These are phyloP conservation scores for Malassezia cuniculi DNA, from an alignment of 1,284 basidiomycete species.

Conservation along the genomic window DNA sequence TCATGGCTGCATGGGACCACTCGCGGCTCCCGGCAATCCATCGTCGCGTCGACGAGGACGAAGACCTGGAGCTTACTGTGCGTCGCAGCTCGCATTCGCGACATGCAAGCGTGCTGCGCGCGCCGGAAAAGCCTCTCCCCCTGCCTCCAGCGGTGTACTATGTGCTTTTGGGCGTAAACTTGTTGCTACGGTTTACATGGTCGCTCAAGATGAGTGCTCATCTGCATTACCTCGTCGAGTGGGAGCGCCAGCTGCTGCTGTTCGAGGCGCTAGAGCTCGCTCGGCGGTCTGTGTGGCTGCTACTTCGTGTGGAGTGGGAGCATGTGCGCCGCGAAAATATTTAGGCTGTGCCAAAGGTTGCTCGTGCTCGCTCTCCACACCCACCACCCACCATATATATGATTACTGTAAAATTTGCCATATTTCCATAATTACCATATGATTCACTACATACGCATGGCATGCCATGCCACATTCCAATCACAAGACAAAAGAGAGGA, in stretches of 20 bases:
- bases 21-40: constrained; percentile 8
- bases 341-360: no score
- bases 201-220: constrained; percentile 78
- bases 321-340: constrained; percentile 11
- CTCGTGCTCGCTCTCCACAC: no score
- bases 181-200: constrained; percentile 87
- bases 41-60: constrained; percentile 5
- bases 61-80: background rate
- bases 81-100: constrained; percentile 4
- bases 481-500: no score
- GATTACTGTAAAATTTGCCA: no score
- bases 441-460: no score
- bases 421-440: no score
- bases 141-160: constrained; percentile 68
- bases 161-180: constrained; percentile 66
- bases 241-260: constrained; percentile 71
- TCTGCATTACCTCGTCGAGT: constrained; percentile 67
- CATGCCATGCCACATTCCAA: no score
- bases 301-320: constrained; percentile 66
- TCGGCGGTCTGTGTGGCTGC: constrained; percentile 90
- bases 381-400: no score
- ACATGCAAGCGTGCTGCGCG: constrained; percentile 7
- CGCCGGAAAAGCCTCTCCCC: constrained; percentile 58
- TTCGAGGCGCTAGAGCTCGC: constrained; percentile 81
- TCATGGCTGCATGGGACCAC: constrained; percentile 1